Evolutionary conservation across 495 filamentous ascomycete species (phyloP).

Genomic region (Tetracladium setigerum): DNA sequence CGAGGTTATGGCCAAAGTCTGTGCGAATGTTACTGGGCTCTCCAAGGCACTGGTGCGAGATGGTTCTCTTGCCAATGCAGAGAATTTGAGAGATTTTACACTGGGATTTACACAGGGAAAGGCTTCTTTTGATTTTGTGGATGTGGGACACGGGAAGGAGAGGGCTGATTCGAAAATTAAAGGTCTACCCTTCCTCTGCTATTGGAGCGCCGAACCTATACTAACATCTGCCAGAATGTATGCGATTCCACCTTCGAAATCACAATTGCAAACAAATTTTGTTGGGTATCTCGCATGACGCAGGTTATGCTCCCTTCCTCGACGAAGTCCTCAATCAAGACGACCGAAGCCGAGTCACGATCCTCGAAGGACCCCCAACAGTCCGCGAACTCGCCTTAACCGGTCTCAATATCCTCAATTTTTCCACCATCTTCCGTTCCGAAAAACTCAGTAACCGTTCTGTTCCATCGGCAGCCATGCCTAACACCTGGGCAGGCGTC

Average conservation of each 20-base stretch:
- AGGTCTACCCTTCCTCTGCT: slow-evolving; percentile 43
- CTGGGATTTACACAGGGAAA: slow-evolving; percentile 69
- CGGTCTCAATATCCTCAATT: slow-evolving; percentile 50
- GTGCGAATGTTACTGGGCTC: slow-evolving; percentile 60
- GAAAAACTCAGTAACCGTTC: slow-evolving; percentile 41
- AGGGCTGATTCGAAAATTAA: slow-evolving; percentile 66
- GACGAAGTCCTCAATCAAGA: slow-evolving; percentile 51
- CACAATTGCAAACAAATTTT: slow-evolving; percentile 76
- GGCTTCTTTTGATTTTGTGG: slow-evolving; percentile 65
- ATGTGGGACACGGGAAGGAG: slow-evolving; percentile 64
- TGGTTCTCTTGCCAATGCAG: slow-evolving; percentile 46
- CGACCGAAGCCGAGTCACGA: slow-evolving; percentile 49
- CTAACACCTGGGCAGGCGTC: slow-evolving; percentile 18
- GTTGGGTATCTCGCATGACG: slow-evolving; percentile 71
- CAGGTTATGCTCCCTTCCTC: slow-evolving; percentile 63
- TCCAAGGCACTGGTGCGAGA: slow-evolving; percentile 49
- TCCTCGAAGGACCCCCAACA: slow-evolving; percentile 69
- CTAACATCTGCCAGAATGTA: slow-evolving; percentile 40
- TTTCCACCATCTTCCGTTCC: slow-evolving; percentile 59
- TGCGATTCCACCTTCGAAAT: slow-evolving; percentile 54
- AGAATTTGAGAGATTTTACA: slow-evolving; percentile 57
- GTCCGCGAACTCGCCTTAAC: slow-evolving; percentile 53
- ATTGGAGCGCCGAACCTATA: not conserved
- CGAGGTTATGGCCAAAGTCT: slow-evolving; percentile 61
- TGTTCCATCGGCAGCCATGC: slow-evolving; percentile 12